phyloP scores from a whole-genome alignment of 1,139 yeast genomes.

The Schizosaccharomyces versatilis region DNA sequence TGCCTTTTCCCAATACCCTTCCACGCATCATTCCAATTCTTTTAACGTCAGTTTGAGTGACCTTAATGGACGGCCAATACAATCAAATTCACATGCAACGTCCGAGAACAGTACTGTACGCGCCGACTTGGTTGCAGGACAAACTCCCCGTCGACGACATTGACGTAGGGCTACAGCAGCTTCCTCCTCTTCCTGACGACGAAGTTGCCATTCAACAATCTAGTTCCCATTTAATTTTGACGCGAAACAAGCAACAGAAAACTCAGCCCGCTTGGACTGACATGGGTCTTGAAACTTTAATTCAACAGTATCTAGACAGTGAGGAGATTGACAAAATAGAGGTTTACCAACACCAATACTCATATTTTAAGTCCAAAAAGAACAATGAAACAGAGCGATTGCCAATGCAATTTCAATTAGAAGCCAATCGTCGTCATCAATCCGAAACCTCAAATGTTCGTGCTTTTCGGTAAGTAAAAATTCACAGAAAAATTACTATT shows the following conservation, averaged over 20 bases:
- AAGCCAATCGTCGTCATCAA: neutral
- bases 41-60: too few species aligned
- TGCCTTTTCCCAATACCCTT: too few species aligned
- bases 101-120: neutral
- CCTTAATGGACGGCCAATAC: neutral
- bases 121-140: neutral
- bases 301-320: neutral
- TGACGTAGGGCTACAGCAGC: neutral
- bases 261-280: neutral
- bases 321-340: too few species aligned
- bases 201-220: conserved; percentile 1
- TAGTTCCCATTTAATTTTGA: neutral
- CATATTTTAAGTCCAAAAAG: too few species aligned
- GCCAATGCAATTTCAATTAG: neutral
- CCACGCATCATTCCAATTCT: too few species aligned
- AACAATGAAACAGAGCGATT: too few species aligned
- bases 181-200: neutral
- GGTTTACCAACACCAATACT: too few species aligned
- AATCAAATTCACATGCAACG: neutral
- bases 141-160: neutral
- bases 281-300: neutral
- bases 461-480: neutral
- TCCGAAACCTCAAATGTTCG: neutral
- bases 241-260: neutral
- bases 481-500: too few species aligned